These are phyloP conservation scores for Polyporus tsugae DNA, from an alignment of 1,284 basidiomycete species.

Conservation along the genomic window DNA sequence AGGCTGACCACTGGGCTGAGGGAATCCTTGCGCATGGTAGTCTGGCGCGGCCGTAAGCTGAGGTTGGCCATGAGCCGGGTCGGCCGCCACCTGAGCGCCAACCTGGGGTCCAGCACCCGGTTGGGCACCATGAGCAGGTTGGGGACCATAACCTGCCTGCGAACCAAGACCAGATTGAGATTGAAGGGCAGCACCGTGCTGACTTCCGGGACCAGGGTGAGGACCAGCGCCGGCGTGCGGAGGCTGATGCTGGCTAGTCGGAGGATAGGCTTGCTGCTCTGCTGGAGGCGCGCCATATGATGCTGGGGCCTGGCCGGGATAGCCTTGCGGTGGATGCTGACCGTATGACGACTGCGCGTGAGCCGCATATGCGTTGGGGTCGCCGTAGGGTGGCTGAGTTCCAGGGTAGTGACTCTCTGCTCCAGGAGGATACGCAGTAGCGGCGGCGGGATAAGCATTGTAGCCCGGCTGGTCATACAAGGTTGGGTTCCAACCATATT, in stretches of 20 bases:
- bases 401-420: conserved; percentile 38
- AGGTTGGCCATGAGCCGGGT: conserved; percentile 34
- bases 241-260: conserved; percentile 16
- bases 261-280: conserved; percentile 30
- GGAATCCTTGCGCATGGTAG: conserved; percentile 10
- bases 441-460: conserved; percentile 46
- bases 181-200: conserved; percentile 33
- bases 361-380: conserved; percentile 48
- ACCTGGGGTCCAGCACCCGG: conserved; percentile 9
- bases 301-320: conserved; percentile 19
- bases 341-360: conserved; percentile 38
- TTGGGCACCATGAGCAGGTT: conserved; percentile 21
- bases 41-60: conserved; percentile 34
- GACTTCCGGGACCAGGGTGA: conserved; percentile 21
- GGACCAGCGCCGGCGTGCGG: conserved; percentile 5
- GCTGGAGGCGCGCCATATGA: conserved; percentile 31
- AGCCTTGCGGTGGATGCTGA: conserved; percentile 34
- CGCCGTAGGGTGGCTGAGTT: conserved; percentile 39
- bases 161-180: conserved; percentile 33
- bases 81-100: conserved; percentile 22
- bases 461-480: conserved; percentile 60
- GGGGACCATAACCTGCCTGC: conserved; percentile 30
- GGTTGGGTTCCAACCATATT: conserved; percentile 50
- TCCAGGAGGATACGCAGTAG: conserved; percentile 43
- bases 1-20: conserved; percentile 31